A percentile compares a stretch with the other conserved stretches of the same genome.
Conservation (phyloP, 306 rosid species). For the Rosa lucieae region DNA sequence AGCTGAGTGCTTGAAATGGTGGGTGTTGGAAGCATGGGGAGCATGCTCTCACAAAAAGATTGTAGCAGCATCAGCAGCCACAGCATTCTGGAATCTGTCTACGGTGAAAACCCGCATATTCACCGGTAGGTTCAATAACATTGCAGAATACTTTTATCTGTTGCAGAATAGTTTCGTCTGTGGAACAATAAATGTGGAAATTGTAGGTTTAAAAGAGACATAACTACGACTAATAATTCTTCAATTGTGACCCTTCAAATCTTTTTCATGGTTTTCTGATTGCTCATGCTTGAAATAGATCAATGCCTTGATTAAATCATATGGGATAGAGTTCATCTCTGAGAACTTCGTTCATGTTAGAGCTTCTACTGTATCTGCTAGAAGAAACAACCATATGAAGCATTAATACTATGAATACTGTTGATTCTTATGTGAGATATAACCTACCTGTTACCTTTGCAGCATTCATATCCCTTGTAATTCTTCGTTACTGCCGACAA, state of each 20-base stretch:
- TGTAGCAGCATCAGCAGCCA: conserved; percentile 47
- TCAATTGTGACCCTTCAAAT: background rate
- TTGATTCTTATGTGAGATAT: conserved; percentile 14
- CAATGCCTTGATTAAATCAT: background rate
- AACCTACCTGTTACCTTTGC: conserved; percentile 23
- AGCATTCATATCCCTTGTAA: conserved; percentile 75
- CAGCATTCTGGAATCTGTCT: conserved; percentile 82
- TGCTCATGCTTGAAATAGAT: background rate
- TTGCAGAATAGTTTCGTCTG: background rate
- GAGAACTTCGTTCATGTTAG: background rate
- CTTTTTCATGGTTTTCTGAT: background rate
- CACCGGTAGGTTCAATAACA: conserved; percentile 45
- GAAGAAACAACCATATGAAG: background rate
- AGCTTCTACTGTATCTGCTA: background rate
- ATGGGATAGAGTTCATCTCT: background rate
- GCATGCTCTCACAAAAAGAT: conserved; percentile 81
- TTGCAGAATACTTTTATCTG: background rate
- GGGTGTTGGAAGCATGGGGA: conserved; percentile 66
- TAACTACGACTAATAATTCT: background rate
- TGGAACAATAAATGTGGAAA: background rate
- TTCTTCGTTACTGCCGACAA: conserved; percentile 57
- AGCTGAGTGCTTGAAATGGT: conserved; percentile 52
- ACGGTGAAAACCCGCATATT: conserved; percentile 63
- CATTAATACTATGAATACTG: background rate
- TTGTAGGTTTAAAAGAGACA: background rate